Conservation (phyloP, 2,329 filamentous ascomycete genomes). For the Alternaria longipes region DNA sequence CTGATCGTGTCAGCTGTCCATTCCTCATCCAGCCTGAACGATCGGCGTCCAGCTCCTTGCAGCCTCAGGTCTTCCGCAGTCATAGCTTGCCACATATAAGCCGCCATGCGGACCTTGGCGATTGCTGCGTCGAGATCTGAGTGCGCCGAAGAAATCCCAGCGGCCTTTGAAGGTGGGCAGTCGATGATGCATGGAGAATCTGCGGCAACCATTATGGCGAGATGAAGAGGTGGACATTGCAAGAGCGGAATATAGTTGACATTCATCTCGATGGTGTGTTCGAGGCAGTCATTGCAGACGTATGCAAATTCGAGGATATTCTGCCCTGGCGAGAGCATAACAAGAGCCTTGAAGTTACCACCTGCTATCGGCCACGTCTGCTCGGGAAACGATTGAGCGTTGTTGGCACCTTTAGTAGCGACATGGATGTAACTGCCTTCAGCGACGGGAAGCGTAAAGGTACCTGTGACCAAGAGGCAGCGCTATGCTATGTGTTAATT, state of each 20-base stretch:
- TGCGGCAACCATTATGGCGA: slow-evolving; percentile 45
- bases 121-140: slow-evolving; percentile 41
- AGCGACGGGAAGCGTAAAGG: slow-evolving; percentile 22
- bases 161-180: slow-evolving; percentile 39
- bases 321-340: slow-evolving; percentile 40
- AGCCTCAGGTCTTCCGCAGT: slow-evolving; percentile 44
- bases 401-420: slow-evolving; percentile 26
- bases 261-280: slow-evolving; percentile 18
- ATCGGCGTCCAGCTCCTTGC: slow-evolving; percentile 37
- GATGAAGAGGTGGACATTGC: slow-evolving; percentile 44
- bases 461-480: slow-evolving; percentile 43
- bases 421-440: slow-evolving; percentile 35
- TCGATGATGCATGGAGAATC: slow-evolving; percentile 45
- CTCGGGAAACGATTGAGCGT: slow-evolving; percentile 34
- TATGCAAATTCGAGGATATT: slow-evolving; percentile 37
- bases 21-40: slow-evolving; percentile 46
- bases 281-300: slow-evolving; percentile 28
- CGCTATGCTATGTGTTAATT: slow-evolving; percentile 24
- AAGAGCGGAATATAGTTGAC: slow-evolving; percentile 44
- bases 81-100: slow-evolving; percentile 50
- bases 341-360: slow-evolving; percentile 45
- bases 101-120: slow-evolving; percentile 46
- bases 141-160: slow-evolving; percentile 37
- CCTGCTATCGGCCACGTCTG: slow-evolving; percentile 47
- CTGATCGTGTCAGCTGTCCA: slow-evolving; percentile 39